Base-by-base conservation (phyloP, 2,329 filamentous ascomycete species). In the Lasiodiplodia citricola region DNA sequence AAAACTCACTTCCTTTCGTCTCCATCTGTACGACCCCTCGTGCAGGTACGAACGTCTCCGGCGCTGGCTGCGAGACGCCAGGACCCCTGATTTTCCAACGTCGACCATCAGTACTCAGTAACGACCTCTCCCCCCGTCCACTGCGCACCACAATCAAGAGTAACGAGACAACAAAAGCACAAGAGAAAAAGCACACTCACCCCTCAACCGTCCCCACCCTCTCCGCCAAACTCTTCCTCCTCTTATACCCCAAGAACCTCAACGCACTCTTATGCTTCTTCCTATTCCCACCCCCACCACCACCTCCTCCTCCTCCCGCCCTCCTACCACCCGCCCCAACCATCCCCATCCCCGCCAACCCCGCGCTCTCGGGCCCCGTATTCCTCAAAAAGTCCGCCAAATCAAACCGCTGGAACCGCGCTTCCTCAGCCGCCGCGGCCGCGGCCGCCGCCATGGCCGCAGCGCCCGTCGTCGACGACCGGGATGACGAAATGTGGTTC, bases 351-450 rank as follows among this genome's bases (percentile, higher is more conserved):
- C 21, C 4, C n/a, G 28, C 41, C 55, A 54, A 47, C 54, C 37
- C 51, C n/a, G 37, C 41, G 23, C 14, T 47, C 41, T 69, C 64
- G 7, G 80, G 80, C 23, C 77, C 79, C 5, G 79, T 81, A 7
- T 77, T 79, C 68, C 74, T 74, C 60, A 82, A 70, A 66, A 81
- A 82, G 57, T 74, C 78, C 16, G 78, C 78, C 66, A 82, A 72
- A 50, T 81, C 79, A 41, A 64, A 64, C 44, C 60, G 28, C 47
- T n/a, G 16, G 25, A 23, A 64, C 65, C 28, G 8, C 23, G 28
- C 50, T 1, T 41, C 31, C 55, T 44, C 37, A 1, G 4, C 44
- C 60, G 4, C 44, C 44, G 25, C 23, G 10, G 11, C 44, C n/a
- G 14, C 58, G 1, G 18, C 58, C n/a, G 25, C 25, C 56, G 23